These are phyloP conservation scores for Taiwanofungus camphoratus DNA, from an alignment of 1,284 basidiomycete species.

Conservation along the genomic window DNA sequence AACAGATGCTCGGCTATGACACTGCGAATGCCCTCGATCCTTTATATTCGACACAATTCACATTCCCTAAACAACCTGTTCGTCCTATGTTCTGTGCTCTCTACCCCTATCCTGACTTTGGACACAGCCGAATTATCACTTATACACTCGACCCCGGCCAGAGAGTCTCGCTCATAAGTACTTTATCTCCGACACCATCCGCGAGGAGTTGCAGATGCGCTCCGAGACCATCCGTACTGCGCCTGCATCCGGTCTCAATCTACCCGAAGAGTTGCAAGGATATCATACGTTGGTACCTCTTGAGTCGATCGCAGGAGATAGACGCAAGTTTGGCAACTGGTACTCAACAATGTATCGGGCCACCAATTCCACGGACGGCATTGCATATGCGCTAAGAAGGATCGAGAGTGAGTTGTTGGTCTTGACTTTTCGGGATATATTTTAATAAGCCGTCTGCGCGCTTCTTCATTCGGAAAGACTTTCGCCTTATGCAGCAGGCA, in stretches of 20 bases:
- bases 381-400: constrained; percentile 73
- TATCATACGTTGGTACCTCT: constrained; percentile 87
- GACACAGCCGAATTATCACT: constrained; percentile 80
- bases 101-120: constrained; percentile 1
- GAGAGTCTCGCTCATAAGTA: constrained; percentile 48
- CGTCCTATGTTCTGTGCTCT: constrained; percentile 22
- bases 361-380: constrained; percentile 73
- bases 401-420: constrained; percentile 70
- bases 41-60: constrained; percentile 47
- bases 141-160: constrained; percentile 70
- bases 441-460: not conserved
- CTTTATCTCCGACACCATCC: constrained; percentile 70
- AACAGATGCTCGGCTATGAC: constrained; percentile 21
- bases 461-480: constrained; percentile 48
- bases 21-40: constrained; percentile 23
- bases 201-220: constrained; percentile 76
- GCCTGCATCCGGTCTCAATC: constrained; percentile 41
- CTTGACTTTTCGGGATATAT: not conserved
- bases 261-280: constrained; percentile 87
- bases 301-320: constrained; percentile 49
- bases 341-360: constrained; percentile 83
- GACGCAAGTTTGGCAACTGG: constrained; percentile 73
- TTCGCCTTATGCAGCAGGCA: constrained; percentile 73
- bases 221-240: constrained; percentile 67
- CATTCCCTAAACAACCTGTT: constrained; percentile 67